A percentile compares a stretch with the other conserved stretches of the same genome.
Evolutionary conservation across 228 moss, liverwort and hornwort genomes (phyloP).

Genomic region (Sphagnum fallax): DNA sequence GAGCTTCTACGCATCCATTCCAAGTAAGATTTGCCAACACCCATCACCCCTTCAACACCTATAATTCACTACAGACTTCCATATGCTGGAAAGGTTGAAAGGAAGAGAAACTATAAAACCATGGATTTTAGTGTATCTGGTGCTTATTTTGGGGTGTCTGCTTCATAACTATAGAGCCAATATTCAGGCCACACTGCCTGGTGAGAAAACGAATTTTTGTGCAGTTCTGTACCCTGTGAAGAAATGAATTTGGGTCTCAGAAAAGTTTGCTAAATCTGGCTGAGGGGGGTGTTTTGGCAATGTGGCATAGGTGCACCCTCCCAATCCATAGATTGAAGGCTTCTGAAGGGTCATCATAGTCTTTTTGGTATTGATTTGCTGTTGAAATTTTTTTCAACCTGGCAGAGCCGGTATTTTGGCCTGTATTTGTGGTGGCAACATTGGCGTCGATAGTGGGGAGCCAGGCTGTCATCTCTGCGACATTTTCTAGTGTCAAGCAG

Average conservation of each 20-base stretch:
- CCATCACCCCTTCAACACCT: neutral
- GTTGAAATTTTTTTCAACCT: too few species aligned
- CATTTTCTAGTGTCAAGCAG: slow-evolving; percentile 85
- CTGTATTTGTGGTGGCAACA: slow-evolving; percentile 65
- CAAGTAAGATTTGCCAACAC: slow-evolving; percentile 41
- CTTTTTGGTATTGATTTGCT: neutral
- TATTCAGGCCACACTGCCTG: too few species aligned
- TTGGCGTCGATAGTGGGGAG: slow-evolving; percentile 91
- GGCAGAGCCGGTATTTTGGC: slow-evolving; percentile 87
- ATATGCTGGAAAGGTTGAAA: neutral
- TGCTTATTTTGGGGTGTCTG: too few species aligned
- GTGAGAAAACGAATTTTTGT: too few species aligned
- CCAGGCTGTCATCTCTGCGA: slow-evolving; percentile 77
- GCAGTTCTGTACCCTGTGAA: too few species aligned
- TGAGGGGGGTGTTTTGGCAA: too few species aligned
- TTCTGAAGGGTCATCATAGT: too few species aligned
- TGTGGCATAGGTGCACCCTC: too few species aligned
- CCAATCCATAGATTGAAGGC: too few species aligned
- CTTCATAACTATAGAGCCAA: too few species aligned
- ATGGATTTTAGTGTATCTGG: neutral
- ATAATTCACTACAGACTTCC: neutral
- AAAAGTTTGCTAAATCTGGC: too few species aligned
- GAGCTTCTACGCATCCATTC: slow-evolving; percentile 66
- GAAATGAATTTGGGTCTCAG: too few species aligned
- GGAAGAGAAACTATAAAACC: neutral